phyloP scores from a whole-genome alignment of 768 basidiomycete genomes.

The Russula vinacea region DNA sequence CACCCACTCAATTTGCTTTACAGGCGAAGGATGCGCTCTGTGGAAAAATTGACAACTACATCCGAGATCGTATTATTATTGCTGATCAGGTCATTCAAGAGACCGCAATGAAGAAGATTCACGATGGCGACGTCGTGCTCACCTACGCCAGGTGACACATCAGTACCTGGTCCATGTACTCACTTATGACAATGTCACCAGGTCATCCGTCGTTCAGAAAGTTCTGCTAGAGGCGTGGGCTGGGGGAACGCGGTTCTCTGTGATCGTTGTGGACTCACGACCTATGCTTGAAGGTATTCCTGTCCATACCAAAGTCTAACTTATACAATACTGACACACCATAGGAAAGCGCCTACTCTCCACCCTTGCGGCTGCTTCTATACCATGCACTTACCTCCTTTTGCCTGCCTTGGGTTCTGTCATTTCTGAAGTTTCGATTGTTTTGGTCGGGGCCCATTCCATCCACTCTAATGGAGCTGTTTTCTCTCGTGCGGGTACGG shows the following conservation, averaged over 20 bases:
- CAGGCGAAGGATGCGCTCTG: constrained; percentile 88
- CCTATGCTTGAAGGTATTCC: constrained; percentile 82
- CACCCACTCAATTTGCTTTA: constrained; percentile 18
- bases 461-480: constrained; percentile 93
- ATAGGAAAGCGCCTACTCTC: constrained; percentile 76
- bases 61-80: constrained; percentile 87
- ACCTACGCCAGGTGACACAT: constrained; percentile 78
- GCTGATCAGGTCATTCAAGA: constrained; percentile 93
- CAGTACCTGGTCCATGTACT: constrained; percentile 6
- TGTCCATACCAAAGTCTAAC: constrained; percentile 10
- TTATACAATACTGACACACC: constrained; percentile 1
- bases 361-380: constrained; percentile 60
- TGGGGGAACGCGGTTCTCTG: constrained; percentile 76
- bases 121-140: constrained; percentile 87
- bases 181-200: constrained; percentile 35
- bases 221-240: constrained; percentile 74
- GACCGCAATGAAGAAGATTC: constrained; percentile 88
- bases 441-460: constrained; percentile 91
- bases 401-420: constrained; percentile 79
- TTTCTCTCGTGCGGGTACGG: constrained; percentile 91
- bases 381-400: constrained; percentile 90
- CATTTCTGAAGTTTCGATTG: constrained; percentile 76
- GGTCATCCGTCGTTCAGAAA: constrained; percentile 93
- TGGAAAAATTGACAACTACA: constrained; percentile 85
- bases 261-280: constrained; percentile 91